Conservation (phyloP, 1,284 basidiomycete species). For the Malassezia sp. region DNA sequence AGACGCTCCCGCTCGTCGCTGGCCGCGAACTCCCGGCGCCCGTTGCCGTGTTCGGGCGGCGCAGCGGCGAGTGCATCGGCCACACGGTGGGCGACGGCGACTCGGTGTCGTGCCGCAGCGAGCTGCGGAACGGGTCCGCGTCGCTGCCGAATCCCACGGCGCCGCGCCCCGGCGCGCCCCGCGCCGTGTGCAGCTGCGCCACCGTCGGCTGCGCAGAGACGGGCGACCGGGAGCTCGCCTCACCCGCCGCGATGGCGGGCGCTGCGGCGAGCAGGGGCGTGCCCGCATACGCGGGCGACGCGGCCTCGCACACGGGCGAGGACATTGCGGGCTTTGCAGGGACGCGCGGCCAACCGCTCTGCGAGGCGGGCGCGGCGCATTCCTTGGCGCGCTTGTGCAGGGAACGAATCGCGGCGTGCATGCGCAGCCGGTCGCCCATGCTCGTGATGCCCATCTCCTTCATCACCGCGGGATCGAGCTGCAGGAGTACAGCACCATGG, state of each 20-base stretch:
- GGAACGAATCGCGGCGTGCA: conserved; percentile 38
- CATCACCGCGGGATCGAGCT: conserved; percentile 34
- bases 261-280: neutral
- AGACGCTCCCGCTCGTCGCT: neutral
- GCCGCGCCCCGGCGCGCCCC: too few species aligned
- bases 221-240: too few species aligned
- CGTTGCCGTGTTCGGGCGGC: conserved; percentile 30
- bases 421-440: conserved; percentile 39
- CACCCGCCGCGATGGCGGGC: too few species aligned
- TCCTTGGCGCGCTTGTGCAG: conserved; percentile 31
- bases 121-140: too few species aligned
- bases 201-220: too few species aligned
- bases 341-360: neutral
- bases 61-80: neutral
- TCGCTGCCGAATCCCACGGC: too few species aligned
- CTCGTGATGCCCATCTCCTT: conserved; percentile 44
- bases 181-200: too few species aligned
- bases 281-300: neutral
- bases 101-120: too few species aligned
- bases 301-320: neutral
- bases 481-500: conserved; percentile 32
- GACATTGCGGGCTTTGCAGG: neutral
- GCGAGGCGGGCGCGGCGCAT: conserved; percentile 1
- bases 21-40: conserved; percentile 22
- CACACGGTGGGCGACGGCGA: neutral